Conservation (phyloP, 2,329 filamentous ascomycete genomes). For the Onygenales sp. region DNA sequence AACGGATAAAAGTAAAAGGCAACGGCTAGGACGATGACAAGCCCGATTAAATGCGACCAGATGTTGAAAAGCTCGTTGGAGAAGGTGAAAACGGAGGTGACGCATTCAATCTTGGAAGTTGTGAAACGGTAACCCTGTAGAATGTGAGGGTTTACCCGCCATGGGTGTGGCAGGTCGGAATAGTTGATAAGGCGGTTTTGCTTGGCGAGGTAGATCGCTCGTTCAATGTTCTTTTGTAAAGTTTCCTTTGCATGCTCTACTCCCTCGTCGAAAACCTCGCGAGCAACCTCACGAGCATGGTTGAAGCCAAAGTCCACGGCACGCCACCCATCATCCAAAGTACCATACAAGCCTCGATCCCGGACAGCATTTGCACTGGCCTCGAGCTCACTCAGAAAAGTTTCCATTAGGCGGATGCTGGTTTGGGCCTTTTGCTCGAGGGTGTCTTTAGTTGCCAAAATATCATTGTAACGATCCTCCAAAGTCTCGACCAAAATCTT, state of each 20-base stretch:
- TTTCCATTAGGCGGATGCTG: slow-evolving; percentile 77
- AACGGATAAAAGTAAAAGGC: slow-evolving; percentile 95
- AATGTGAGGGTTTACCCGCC: slow-evolving; percentile 94
- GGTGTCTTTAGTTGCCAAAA: slow-evolving; percentile 71
- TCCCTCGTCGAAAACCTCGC: slow-evolving; percentile 50
- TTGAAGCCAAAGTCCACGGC: slow-evolving; percentile 72
- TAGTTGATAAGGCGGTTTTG: slow-evolving; percentile 79
- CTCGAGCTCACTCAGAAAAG: slow-evolving; percentile 79
- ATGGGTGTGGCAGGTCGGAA: slow-evolving; percentile 80
- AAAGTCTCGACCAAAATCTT: slow-evolving; percentile 88
- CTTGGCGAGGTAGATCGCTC: slow-evolving; percentile 63
- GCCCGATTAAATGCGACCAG: slow-evolving; percentile 86
- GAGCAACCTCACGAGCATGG: slow-evolving; percentile 61
- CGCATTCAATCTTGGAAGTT: slow-evolving; percentile 80
- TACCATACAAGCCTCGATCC: slow-evolving; percentile 65
- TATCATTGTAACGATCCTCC: slow-evolving; percentile 78
- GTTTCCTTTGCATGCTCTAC: slow-evolving; percentile 72
- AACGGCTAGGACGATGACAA: slow-evolving; percentile 77
- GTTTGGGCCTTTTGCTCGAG: slow-evolving; percentile 86
- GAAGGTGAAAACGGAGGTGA: slow-evolving; percentile 70
- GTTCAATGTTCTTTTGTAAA: slow-evolving; percentile 74
- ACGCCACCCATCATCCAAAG: slow-evolving; percentile 69
- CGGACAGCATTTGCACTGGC: slow-evolving; percentile 67
- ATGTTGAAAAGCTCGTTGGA: slow-evolving; percentile 97
- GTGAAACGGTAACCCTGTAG: slow-evolving; percentile 84